These are phyloP conservation scores for Staphylotrichum longicolle DNA, from an alignment of 495 filamentous ascomycete genomes.

Conservation along the genomic window DNA sequence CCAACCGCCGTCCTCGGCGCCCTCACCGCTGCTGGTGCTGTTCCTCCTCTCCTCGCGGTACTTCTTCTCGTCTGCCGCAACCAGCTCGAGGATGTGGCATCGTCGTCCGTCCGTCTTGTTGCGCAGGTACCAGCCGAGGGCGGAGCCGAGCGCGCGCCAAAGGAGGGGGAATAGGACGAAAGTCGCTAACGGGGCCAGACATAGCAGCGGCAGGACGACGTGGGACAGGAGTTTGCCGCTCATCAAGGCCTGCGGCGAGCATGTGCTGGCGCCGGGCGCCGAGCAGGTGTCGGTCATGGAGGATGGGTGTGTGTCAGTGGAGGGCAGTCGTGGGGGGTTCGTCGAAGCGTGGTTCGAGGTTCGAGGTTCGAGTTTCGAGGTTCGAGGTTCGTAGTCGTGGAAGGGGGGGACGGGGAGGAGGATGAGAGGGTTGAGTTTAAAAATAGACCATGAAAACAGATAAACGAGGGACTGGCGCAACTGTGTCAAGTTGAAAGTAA, in stretches of 20 bases:
- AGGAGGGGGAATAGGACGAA: conserved; percentile 36
- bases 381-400: too few species aligned
- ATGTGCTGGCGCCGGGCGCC: conserved; percentile 14
- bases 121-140: conserved; percentile 63
- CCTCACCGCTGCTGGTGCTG: conserved; percentile 40
- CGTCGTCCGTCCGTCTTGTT: conserved; percentile 64
- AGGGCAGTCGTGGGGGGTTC: background rate
- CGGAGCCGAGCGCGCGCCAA: conserved; percentile 42
- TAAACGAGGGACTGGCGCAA: too few species aligned
- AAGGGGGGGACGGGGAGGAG: too few species aligned
- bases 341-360: background rate
- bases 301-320: background rate
- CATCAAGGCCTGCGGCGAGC: conserved; percentile 15
- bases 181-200: conserved; percentile 32
- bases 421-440: too few species aligned
- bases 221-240: conserved; percentile 22
- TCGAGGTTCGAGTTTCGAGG: background rate
- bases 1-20: conserved; percentile 72
- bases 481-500: too few species aligned
- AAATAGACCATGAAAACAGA: too few species aligned
- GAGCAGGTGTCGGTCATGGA: conserved; percentile 9
- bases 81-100: conserved; percentile 58
- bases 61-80: conserved; percentile 59
- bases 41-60: conserved; percentile 39
- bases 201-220: conserved; percentile 23